Percentiles rank a stretch among this genome's conserved stretches.
These are phyloP conservation scores for Clarireedia hainanense DNA, from an alignment of 2,329 filamentous ascomycete genomes.

Conservation along the genomic window DNA sequence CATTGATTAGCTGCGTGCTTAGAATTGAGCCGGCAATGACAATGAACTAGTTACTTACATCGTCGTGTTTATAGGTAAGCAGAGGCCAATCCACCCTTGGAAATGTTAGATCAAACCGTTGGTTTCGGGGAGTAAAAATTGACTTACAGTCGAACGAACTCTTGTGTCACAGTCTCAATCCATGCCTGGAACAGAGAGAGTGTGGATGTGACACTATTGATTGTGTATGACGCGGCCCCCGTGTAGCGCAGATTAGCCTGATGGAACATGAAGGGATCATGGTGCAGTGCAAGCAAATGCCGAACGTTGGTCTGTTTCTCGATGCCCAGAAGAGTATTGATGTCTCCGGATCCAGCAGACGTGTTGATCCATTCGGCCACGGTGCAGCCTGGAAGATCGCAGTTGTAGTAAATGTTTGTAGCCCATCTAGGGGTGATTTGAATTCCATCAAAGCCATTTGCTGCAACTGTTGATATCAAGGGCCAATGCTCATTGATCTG, in stretches of 20 bases:
- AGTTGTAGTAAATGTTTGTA: constrained; percentile 58
- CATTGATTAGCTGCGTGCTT: constrained; percentile 5
- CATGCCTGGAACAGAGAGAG: constrained; percentile 8
- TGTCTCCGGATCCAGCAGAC: constrained; percentile 44
- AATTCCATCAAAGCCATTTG: constrained; percentile 48
- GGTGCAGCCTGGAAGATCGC: constrained; percentile 48
- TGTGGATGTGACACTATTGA: constrained; percentile 7
- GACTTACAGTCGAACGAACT: constrained; percentile 11
- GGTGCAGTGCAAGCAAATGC: constrained; percentile 44
- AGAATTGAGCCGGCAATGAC: neutral
- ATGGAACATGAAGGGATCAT: constrained; percentile 39
- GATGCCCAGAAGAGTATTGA: constrained; percentile 41
- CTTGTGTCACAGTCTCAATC: constrained; percentile 5
- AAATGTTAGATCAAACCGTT: neutral
- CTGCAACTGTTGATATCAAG: constrained; percentile 40
- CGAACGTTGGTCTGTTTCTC: constrained; percentile 46
- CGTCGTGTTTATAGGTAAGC: constrained; percentile 46
- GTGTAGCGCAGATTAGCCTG: constrained; percentile 30
- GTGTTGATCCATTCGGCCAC: constrained; percentile 52
- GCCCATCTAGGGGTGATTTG: constrained; percentile 53
- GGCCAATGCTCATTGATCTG: constrained; percentile 41
- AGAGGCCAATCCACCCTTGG: constrained; percentile 40
- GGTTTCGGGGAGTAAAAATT: neutral
- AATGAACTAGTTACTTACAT: constrained; percentile 33
- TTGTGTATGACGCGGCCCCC: constrained; percentile 5